Base-by-base conservation (phyloP, 192 early-diverging fungal species). In the Chytriomyces confervae region DNA sequence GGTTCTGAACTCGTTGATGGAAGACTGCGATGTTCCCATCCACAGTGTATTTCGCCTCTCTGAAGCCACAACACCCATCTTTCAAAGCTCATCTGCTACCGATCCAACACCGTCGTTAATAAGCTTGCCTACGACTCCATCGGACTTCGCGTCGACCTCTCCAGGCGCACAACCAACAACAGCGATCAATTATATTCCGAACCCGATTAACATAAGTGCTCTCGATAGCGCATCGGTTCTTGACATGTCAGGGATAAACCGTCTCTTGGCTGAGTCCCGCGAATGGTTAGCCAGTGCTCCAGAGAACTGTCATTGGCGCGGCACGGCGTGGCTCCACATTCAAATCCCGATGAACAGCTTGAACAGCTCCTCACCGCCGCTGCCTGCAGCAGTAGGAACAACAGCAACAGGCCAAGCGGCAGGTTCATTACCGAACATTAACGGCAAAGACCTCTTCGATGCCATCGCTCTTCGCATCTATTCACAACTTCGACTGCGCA, bases 401-500 rank as follows among this genome's bases (percentile, higher is more conserved):
- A n/a, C 53, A 13, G 2, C 16, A n/a, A 3, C 53, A n/a, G 53
- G 53, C 5, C 16, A 20, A 57, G 20, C 53, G 13, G 5, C 53
- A n/a, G 53, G 53, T 11, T 7, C 62, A 16, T 20, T 60, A 45
- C 7, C 60, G n/a, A 11, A 36, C 48, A 36, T 47, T 9, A 79
- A 81, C 11, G 50, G 9, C 70, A 80, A 73, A 29, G 82, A 83
- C 27, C 29, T 83, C 3, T 88, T 86, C 74, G 87, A 88, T 50
- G 66, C 44, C 49, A 36, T 85, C 23, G 79, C 87, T 0, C 44
- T 50, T 23, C 61, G 43, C 45, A 80, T 85, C 36, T 88, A 88
- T 61, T 36, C 48, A 6, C 65, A 83, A 45, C 75, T 88, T 5
- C 65, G 75, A 36, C n/a, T 50, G 16, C 62, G 76, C 23, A 76